Base-by-base conservation (phyloP, 164 flowering plant species). In the Macadamia tetraphylla region DNA sequence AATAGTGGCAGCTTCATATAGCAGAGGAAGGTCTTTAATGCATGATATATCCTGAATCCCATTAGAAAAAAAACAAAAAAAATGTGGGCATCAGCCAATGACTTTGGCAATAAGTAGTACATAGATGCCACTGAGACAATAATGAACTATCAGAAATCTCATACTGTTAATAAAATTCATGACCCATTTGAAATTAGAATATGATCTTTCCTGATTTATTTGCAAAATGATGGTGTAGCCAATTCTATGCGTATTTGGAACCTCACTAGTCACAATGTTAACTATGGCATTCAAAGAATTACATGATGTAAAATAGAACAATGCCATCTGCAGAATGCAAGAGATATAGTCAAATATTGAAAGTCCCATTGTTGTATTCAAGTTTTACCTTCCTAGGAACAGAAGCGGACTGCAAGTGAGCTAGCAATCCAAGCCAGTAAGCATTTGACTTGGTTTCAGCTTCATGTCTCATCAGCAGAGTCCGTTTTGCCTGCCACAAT, bases 391-490 rank as follows among this genome's bases (percentile, higher is more conserved):
- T 92, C 72, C 94, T 87, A 30, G 92, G 94, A 73, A 94, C 95
- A 74, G 96, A 87, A 70, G 94, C 70, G 52, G 97, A 90, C 76
- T 94, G 99, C 80, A 92, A 75, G 74, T 94, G 99, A 67, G 98
- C 90, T 46, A 94, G 77, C 73, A 94, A 76, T 68, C 97, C 97
- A 74, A 94, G 96, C 99, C 99, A 94, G 79, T 94, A 94, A 0
- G 87, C 96, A 79, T 94, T 94, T 68, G 97, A 84, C 84, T 94
- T 94, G 58, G 85, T 82, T 76, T 94, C 99, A 64, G 99, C 98
- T 80, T 94, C 99, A 78, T 94, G 99, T 76, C 92, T 86, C 99
- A 92, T 94, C 35, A 92, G 68, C 70, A 94, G 81, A 18, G 99
- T 94, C 31, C 98, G 79, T 64, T 81, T 92, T 66, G 99, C 99